Evolutionary conservation across 2,329 filamentous ascomycete species (phyloP).

Genomic region (Monascus ruber): DNA sequence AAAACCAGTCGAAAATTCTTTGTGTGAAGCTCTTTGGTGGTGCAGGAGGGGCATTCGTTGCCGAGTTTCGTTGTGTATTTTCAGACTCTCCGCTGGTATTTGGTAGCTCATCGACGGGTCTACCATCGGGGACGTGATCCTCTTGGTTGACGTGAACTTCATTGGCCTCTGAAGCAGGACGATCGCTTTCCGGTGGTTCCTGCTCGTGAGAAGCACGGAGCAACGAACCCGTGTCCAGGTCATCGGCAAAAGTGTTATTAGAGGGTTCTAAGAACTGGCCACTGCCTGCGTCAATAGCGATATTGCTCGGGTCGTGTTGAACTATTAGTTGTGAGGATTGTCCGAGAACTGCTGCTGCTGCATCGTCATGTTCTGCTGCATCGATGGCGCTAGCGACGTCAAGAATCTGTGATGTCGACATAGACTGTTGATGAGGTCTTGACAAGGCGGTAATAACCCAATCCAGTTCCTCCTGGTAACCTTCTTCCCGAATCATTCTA

Average conservation of each 20-base stretch:
- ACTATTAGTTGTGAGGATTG: background rate
- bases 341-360: too few relatives aligned
- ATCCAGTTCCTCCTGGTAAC: constrained; percentile 46
- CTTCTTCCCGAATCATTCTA: constrained; percentile 50
- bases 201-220: background rate
- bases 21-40: constrained; percentile 12
- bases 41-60: constrained; percentile 1
- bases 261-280: background rate
- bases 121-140: too few relatives aligned
- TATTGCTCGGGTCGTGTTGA: background rate
- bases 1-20: constrained; percentile 32
- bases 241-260: background rate
- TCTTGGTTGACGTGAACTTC: background rate
- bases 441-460: constrained; percentile 49
- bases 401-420: background rate
- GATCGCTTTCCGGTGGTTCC: background rate
- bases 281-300: background rate
- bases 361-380: background rate
- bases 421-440: constrained; percentile 10
- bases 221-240: background rate
- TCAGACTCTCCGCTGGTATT: background rate
- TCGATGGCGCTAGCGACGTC: background rate
- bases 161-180: background rate
- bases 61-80: background rate
- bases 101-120: too few relatives aligned